These are phyloP conservation scores for Alopecurus myosuroides DNA, from an alignment of 176 grass and related monocot species.

Conservation along the genomic window DNA sequence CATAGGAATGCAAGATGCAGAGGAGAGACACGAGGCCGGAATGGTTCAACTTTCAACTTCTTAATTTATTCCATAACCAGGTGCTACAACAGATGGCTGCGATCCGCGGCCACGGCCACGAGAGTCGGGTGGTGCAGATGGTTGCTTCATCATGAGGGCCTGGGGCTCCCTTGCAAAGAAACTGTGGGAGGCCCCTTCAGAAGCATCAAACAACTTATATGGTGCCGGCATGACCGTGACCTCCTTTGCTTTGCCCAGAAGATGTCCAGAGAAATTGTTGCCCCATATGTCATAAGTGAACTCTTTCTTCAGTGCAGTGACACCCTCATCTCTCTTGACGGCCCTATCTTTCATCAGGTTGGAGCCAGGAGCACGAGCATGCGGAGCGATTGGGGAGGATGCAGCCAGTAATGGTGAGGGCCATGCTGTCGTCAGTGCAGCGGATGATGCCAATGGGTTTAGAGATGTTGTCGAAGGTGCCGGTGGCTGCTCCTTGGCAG, in stretches of 20 bases:
- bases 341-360: conserved; percentile 62
- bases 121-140: conserved; percentile 35
- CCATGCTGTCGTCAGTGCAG: conserved; percentile 21
- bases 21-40: not conserved
- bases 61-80: conserved; percentile 77
- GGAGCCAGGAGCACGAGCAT: conserved; percentile 76
- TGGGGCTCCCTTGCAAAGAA: conserved; percentile 86
- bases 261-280: conserved; percentile 66
- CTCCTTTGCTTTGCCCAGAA: conserved; percentile 52
- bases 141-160: conserved; percentile 69
- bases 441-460: conserved; percentile 8
- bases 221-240: too few relatives aligned
- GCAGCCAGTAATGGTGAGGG: conserved; percentile 23
- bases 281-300: conserved; percentile 96
- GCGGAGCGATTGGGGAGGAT: conserved; percentile 47
- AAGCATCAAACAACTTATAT: conserved; percentile 48
- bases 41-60: conserved; percentile 36
- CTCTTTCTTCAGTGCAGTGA: conserved; percentile 36
- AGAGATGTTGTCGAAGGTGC: conserved; percentile 27
- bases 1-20: conserved; percentile 11
- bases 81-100: conserved; percentile 62
- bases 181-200: conserved; percentile 73
- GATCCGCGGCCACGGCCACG: conserved; percentile 40
- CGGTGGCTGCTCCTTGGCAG: conserved; percentile 37
- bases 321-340: conserved; percentile 38